phyloP scores from a whole-genome alignment of 202 grass and related monocot species.

The Saccharum hybrid region DNA sequence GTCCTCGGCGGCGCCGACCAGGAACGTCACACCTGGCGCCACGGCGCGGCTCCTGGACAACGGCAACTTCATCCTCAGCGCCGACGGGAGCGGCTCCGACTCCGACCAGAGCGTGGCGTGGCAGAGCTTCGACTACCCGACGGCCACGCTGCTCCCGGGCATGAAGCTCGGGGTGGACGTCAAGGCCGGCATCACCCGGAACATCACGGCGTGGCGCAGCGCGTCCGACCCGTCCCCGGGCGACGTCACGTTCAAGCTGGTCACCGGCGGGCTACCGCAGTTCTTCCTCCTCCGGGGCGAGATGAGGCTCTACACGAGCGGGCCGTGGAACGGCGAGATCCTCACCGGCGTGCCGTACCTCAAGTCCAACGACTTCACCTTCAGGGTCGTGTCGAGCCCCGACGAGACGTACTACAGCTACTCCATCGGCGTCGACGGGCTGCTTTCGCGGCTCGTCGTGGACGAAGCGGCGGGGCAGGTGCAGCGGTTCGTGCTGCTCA shows the following conservation, averaged over 20 bases:
- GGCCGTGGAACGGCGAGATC: conserved; percentile 66
- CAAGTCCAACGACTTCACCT: conserved; percentile 43
- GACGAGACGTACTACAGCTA: conserved; percentile 69
- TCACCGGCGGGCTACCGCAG: conserved; percentile 47
- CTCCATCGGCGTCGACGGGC: conserved; percentile 11
- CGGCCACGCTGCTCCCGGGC: conserved; percentile 64
- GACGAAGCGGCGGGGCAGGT: not conserved
- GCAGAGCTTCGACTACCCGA: conserved; percentile 91
- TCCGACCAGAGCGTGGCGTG: conserved; percentile 44
- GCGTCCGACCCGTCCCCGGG: conserved; percentile 57
- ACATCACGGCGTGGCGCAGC: conserved; percentile 64
- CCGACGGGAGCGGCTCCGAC: conserved; percentile 1
- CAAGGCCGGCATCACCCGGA: conserved; percentile 41
- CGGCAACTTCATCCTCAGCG: conserved; percentile 61
- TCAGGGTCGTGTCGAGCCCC: conserved; percentile 25
- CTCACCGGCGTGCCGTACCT: conserved; percentile 69
- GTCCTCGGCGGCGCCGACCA: conserved; percentile 47
- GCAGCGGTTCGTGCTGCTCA: conserved; percentile 51
- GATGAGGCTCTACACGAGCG: conserved; percentile 41
- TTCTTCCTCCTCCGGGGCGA: conserved; percentile 39
- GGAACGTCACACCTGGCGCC: conserved; percentile 1
- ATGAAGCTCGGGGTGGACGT: conserved; percentile 78
- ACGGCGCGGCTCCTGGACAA: conserved; percentile 45
- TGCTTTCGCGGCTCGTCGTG: conserved; percentile 54
- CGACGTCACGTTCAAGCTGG: conserved; percentile 43